Percentiles rank a stretch among this genome's conserved stretches.
phyloP scores from a whole-genome alignment of 768 basidiomycete genomes.

The Gyrodon lividus region DNA sequence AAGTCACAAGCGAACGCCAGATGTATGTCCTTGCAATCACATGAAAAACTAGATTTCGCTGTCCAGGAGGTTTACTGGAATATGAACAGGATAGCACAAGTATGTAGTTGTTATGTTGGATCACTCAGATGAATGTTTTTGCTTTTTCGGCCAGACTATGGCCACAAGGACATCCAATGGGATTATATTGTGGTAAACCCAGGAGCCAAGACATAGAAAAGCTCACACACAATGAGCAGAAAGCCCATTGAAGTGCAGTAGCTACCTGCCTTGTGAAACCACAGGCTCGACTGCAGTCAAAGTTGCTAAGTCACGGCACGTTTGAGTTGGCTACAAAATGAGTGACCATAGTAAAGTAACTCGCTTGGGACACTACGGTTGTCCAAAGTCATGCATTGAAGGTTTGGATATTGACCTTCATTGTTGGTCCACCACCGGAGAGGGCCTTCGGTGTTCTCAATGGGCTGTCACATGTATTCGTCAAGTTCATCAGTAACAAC shows the following conservation, averaged over 20 bases:
- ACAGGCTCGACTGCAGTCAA: slow-evolving; percentile 8
- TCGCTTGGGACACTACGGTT: slow-evolving; percentile 9
- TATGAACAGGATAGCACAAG: neutral
- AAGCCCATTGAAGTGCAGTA: slow-evolving; percentile 12
- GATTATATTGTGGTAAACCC: slow-evolving; percentile 12
- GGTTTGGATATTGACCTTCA: neutral
- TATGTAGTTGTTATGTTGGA: neutral
- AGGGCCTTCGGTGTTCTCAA: slow-evolving; percentile 3
- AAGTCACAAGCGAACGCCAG: too few species aligned
- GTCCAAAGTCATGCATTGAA: slow-evolving; percentile 19
- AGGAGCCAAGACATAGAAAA: slow-evolving; percentile 18
- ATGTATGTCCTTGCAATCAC: too few species aligned
- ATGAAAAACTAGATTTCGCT: neutral
- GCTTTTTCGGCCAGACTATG: neutral
- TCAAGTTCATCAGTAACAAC: too few species aligned
- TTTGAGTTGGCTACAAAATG: neutral
- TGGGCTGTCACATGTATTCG: too few species aligned
- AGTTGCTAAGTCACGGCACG: slow-evolving; percentile 7
- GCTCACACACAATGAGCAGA: too few species aligned
- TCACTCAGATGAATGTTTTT: neutral
- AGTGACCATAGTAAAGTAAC: neutral
- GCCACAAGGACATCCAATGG: slow-evolving; percentile 1
- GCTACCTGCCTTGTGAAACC: neutral
- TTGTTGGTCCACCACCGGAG: slow-evolving; percentile 17
- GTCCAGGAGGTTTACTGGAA: neutral